These are phyloP conservation scores for Glycine tomentella DNA, from an alignment of 306 rosid species.

Conservation along the genomic window DNA sequence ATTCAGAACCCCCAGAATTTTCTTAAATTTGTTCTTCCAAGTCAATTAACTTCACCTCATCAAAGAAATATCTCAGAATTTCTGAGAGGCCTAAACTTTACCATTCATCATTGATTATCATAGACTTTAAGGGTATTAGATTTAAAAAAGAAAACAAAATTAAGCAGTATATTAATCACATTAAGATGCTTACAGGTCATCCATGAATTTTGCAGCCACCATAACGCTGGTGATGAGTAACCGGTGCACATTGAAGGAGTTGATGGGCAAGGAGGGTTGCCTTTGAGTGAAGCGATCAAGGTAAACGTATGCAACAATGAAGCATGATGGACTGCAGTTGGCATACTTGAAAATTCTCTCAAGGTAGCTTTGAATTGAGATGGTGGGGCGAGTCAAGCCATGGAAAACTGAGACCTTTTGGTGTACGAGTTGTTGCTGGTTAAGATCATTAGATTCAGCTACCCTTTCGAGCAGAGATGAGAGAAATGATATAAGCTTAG, in stretches of 20 bases:
- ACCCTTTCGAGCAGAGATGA: slow-evolving; percentile 85
- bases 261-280: slow-evolving; percentile 81
- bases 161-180: not conserved
- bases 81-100: not conserved
- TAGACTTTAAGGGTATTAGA: not conserved
- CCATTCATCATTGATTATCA: not conserved
- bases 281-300: slow-evolving; percentile 88
- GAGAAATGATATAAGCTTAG: slow-evolving; percentile 72
- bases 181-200: slow-evolving; percentile 74
- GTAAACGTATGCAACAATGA: slow-evolving; percentile 87
- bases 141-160: not conserved
- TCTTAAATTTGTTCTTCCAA: slow-evolving; percentile 27
- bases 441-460: slow-evolving; percentile 76
- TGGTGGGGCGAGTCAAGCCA: slow-evolving; percentile 82
- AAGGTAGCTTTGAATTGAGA: slow-evolving; percentile 78
- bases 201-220: slow-evolving; percentile 98
- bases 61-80: slow-evolving; percentile 1
- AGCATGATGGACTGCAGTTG: slow-evolving; percentile 89
- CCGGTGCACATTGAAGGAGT: slow-evolving; percentile 86
- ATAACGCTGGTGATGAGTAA: slow-evolving; percentile 91
- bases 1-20: not conserved
- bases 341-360: slow-evolving; percentile 96
- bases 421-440: slow-evolving; percentile 49
- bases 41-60: not conserved
- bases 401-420: slow-evolving; percentile 87